phyloP scores from a whole-genome alignment of 2,329 filamentous ascomycete genomes.

The Colletotrichum spinosum region DNA sequence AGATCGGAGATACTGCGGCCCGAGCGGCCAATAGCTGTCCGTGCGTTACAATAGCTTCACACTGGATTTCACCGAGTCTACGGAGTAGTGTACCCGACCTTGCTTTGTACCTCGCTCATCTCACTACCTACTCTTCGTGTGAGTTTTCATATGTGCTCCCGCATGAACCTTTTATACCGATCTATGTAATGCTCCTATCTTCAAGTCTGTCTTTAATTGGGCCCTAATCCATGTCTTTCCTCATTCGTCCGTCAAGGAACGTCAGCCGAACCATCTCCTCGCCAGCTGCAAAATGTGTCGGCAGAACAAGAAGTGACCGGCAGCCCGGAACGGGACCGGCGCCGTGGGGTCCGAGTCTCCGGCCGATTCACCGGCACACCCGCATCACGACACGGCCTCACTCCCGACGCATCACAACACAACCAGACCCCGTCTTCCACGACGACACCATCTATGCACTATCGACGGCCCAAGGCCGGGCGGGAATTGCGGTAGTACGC shows the following conservation, averaged over 20 bases:
- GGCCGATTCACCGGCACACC: background rate
- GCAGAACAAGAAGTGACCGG: constrained; percentile 1
- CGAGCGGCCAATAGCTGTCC: constrained; percentile 23
- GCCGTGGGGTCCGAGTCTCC: background rate
- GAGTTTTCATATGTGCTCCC: background rate
- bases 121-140: background rate
- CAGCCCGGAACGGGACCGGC: constrained; percentile 4
- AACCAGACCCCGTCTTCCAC: background rate
- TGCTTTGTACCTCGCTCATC: background rate
- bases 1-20: constrained; percentile 28
- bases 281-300: constrained; percentile 27
- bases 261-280: constrained; percentile 18
- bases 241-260: constrained; percentile 21
- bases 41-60: constrained; percentile 27
- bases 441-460: constrained; percentile 88
- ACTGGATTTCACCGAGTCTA: background rate
- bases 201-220: background rate
- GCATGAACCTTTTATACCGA: background rate
- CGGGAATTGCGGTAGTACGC: constrained; percentile 90
- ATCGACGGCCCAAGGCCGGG: constrained; percentile 86
- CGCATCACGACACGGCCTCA: background rate
- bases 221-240: constrained; percentile 12
- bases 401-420: constrained; percentile 5
- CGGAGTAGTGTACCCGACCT: no score
- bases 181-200: background rate